Conservation (phyloP, 2,329 filamentous ascomycete species). For the Trichoderma breve region DNA sequence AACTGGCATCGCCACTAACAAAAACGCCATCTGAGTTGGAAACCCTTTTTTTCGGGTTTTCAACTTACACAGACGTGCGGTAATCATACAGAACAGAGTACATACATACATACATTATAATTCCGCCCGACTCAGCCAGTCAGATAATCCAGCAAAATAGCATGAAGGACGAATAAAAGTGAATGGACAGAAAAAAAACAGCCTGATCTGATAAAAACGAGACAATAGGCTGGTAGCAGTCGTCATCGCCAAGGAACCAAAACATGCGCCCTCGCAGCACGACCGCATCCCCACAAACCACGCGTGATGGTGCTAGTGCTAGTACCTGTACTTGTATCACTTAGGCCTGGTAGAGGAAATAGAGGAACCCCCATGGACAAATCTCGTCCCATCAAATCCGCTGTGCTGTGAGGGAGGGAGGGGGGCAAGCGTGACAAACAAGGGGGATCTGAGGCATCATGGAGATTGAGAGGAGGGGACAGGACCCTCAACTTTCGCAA, state of each 20-base stretch:
- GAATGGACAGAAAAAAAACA: background rate
- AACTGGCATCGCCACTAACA: conserved; percentile 6
- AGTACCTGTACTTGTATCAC: background rate
- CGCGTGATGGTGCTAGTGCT: background rate
- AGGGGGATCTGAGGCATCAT: background rate
- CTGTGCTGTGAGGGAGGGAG: background rate
- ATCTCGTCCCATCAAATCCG: background rate
- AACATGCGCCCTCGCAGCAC: conserved; percentile 2
- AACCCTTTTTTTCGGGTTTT: background rate
- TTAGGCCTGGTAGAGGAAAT: background rate
- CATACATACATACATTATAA: background rate
- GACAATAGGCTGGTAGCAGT: background rate
- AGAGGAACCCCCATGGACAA: background rate
- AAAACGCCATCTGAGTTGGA: background rate
- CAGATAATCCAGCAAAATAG: background rate
- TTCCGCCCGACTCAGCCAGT: background rate
- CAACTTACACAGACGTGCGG: background rate
- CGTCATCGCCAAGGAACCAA: background rate
- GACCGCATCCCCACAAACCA: conserved; percentile 4
- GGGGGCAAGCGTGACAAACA: background rate
- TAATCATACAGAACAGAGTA: background rate
- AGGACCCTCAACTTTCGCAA: conserved; percentile 5
- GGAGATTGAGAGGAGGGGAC: background rate
- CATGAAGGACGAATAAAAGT: background rate
- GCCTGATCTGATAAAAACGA: background rate